Percentiles rank a stretch among this genome's conserved stretches.
Conservation (phyloP, 192 early-diverging fungal genomes). For the Gonapodya prolifera region DNA sequence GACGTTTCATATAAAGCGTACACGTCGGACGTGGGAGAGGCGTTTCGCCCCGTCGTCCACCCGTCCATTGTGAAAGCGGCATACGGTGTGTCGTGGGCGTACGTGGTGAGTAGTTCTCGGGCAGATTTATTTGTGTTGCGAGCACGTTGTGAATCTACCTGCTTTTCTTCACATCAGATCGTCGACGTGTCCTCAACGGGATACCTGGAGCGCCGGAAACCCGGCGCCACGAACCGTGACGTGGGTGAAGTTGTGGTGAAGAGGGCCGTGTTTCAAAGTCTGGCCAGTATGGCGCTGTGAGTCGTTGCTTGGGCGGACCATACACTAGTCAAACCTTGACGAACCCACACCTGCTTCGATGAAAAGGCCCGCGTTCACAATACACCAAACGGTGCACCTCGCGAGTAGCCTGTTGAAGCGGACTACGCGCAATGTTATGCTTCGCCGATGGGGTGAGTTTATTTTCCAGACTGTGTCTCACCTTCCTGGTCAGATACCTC, state of each 20-base stretch:
- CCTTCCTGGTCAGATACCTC: no score
- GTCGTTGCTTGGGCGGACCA: no score
- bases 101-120: slow-evolving; percentile 4
- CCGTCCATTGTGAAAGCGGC: slow-evolving; percentile 38
- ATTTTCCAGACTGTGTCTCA: not conserved
- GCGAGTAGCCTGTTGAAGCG: not conserved
- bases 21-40: slow-evolving; percentile 59
- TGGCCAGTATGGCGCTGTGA: slow-evolving; percentile 27
- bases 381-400: slow-evolving; percentile 26
- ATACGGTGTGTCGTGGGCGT: slow-evolving; percentile 46
- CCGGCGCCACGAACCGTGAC: slow-evolving; percentile 12
- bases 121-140: not conserved
- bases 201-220: not conserved
- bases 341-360: slow-evolving; percentile 22
- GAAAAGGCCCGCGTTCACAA: slow-evolving; percentile 40
- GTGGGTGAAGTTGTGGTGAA: slow-evolving; percentile 34
- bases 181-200: not conserved
- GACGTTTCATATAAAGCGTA: slow-evolving; percentile 36
- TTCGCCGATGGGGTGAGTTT: not conserved
- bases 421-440: not conserved
- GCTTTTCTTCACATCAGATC: not conserved
- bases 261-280: slow-evolving; percentile 44
- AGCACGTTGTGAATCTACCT: not conserved
- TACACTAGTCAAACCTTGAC: not conserved
- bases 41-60: slow-evolving; percentile 48